Evolutionary conservation across 1,284 basidiomycete species (phyloP), one percentile per base, ranked within the genome.

Genomic region (Pascua sp.): DNA sequence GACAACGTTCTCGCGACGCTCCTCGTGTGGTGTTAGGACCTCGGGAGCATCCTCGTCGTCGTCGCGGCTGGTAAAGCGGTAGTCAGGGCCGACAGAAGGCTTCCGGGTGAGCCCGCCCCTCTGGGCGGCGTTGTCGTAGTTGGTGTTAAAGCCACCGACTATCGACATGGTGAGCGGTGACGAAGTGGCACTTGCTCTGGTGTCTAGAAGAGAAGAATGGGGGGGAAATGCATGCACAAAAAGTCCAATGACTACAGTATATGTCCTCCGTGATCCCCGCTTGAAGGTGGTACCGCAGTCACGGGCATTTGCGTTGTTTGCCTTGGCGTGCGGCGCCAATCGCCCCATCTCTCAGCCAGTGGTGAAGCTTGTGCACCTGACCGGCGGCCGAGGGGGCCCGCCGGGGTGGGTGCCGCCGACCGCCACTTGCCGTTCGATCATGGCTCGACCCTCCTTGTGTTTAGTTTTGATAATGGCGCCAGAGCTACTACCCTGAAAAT

Each of bases 1-100:
- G 37, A 53, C 49, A 40, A 72, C 61, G 18, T 65, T 46, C n/a
- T 58, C 51, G 5, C 59, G 45, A 47, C 65, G 59, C 49, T 66
- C 12, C 45, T 57, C 57, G 13, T 49, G 17, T 1, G 51, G 18
- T 2, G 54, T 53, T 11, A 52, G 38, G 13, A 51, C 53, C 45
- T 66, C 55, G 49, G 57, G n/a, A 38, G 32, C 37, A 56, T 55
- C 44, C 5, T 56, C 40, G 12, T 50, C 17, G 51, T 41, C 12
- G 38, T 16, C 17, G 51, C 11, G 38, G 39, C 44, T 47, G 52
- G 42, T 16, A 40, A 39, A 9, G 37, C 47, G 47, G 47, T 18
- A 39, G 11, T 5, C 47, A 17, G 11, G 17, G 38, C 16, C 13
- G 16, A 16, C n/a, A n/a, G 42, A 44, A 8, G 42, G 42, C 7